Evolutionary conservation across 2,329 filamentous ascomycete species (phyloP).

Genomic region (Xylariaceae sp.): DNA sequence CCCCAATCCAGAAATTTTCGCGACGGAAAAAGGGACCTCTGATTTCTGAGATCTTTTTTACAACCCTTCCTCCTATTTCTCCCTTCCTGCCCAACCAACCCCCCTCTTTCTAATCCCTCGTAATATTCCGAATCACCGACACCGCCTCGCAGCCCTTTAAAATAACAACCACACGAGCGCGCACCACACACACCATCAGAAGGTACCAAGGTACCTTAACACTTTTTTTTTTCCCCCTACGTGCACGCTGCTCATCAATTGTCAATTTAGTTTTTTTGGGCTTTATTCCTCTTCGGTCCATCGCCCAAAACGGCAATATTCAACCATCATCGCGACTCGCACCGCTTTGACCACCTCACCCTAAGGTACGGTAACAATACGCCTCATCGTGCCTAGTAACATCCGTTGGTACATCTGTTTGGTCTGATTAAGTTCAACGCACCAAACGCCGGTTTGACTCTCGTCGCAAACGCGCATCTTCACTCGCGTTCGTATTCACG

Average conservation of each 20-base stretch:
- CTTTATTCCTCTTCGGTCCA: slow-evolving; percentile 30
- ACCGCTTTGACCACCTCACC: slow-evolving; percentile 28
- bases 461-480: slow-evolving; percentile 5
- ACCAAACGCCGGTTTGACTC: slow-evolving; percentile 22
- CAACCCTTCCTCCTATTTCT: slow-evolving; percentile 41
- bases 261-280: slow-evolving; percentile 24
- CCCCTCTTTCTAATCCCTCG: background rate
- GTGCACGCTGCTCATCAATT: slow-evolving; percentile 22
- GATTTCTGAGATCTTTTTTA: slow-evolving; percentile 41
- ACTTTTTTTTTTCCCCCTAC: slow-evolving; percentile 12
- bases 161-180: slow-evolving; percentile 21
- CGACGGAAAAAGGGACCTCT: slow-evolving; percentile 39
- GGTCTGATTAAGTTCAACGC: slow-evolving; percentile 32
- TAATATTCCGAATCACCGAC: slow-evolving; percentile 37
- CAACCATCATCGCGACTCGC: slow-evolving; percentile 19
- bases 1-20: slow-evolving; percentile 44
- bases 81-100: slow-evolving; percentile 37
- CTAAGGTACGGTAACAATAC: slow-evolving; percentile 15
- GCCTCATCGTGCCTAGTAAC: slow-evolving; percentile 12
- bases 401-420: slow-evolving; percentile 19
- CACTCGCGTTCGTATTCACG: slow-evolving; percentile 6
- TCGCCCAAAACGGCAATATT: slow-evolving; percentile 33
- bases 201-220: slow-evolving; percentile 35
- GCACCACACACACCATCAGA: slow-evolving; percentile 24
- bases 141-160: slow-evolving; percentile 28